A percentile compares a stretch with the other conserved stretches of the same genome.
Evolutionary conservation across 23 red algal species (phyloP).

Genomic region (Chondrus crispus): DNA sequence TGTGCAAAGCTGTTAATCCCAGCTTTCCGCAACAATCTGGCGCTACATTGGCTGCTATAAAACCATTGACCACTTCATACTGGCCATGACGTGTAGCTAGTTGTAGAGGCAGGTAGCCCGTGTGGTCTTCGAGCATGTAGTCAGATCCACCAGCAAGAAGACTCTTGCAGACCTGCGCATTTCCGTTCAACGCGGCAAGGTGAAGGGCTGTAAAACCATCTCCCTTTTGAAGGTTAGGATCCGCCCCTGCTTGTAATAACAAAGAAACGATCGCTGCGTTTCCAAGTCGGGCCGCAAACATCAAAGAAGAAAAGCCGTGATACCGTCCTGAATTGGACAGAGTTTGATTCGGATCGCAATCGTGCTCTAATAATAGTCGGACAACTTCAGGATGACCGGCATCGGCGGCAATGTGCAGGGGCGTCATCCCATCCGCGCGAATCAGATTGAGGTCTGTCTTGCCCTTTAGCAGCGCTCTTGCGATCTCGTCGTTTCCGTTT

Average conservation of each 20-base stretch:
- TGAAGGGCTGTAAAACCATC: constrained; percentile 47
- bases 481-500: constrained; percentile 4
- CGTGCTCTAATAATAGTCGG: constrained; percentile 18
- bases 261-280: neutral
- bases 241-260: neutral
- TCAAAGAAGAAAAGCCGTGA: constrained; percentile 26
- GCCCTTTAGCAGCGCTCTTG: constrained; percentile 14
- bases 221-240: constrained; percentile 8
- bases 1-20: constrained; percentile 23
- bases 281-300: constrained; percentile 42
- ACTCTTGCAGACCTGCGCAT: constrained; percentile 11
- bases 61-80: constrained; percentile 24
- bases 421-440: constrained; percentile 16
- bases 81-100: constrained; percentile 40
- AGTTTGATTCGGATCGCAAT: neutral
- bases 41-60: constrained; percentile 27
- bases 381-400: constrained; percentile 34
- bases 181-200: constrained; percentile 36
- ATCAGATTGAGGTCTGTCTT: constrained; percentile 39
- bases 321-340: constrained; percentile 24
- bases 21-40: constrained; percentile 29
- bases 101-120: constrained; percentile 33
- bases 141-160: constrained; percentile 10
- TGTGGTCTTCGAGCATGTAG: neutral
- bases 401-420: constrained; percentile 32